Base-by-base conservation (phyloP, 177 flowering plant species). In the Telopea speciosissima region DNA sequence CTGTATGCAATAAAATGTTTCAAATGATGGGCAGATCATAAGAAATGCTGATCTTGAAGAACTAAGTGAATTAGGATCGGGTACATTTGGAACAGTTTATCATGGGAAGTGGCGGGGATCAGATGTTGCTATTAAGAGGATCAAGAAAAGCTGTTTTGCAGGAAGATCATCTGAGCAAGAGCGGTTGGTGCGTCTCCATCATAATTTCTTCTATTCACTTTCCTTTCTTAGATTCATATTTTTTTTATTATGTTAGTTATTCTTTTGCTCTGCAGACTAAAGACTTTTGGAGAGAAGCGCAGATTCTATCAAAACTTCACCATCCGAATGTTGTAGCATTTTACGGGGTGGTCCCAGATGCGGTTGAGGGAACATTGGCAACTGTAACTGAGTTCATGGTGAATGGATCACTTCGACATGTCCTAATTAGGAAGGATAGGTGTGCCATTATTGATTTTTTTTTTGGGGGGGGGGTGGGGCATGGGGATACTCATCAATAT, bases 281-380 rank as follows among this genome's bases (percentile, higher is more conserved):
- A 72, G 98, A 93, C 75, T 91, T 91, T 70, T 93, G 98, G 98
- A 88, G 96, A 78, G 98, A 93, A 74, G 97, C 98, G 56, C 80
- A 80, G 60, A 91, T 90, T 36, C 86, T 93, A 10, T 89, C 97
- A 16, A 89, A 83, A 68, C 97, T 93, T 82, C 98, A 93, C 79
- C 98, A 93, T 82, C 98, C 98, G 59, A 93, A 93, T 77, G 91
- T 93, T 23, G 87, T 93, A 58, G 98, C 98, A 68, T 93, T 93
- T 62, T 93, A 93, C 80, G 98, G 98, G 63, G 89, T 91, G 25
- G 97, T 91, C 74, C 91, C 93, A 28, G 95, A 91, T 86, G 96
- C 89, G 28, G 84, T 87, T 24, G 96, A 86, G 33, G 92, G 89
- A 68, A 88, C 94, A 54, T 83, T 90, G 78, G 98, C 97, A 17